Percentiles rank a stretch among this genome's conserved stretches.
These are phyloP conservation scores for Phialocephala subalpina DNA, from an alignment of 2,329 filamentous ascomycete genomes.

Conservation along the genomic window DNA sequence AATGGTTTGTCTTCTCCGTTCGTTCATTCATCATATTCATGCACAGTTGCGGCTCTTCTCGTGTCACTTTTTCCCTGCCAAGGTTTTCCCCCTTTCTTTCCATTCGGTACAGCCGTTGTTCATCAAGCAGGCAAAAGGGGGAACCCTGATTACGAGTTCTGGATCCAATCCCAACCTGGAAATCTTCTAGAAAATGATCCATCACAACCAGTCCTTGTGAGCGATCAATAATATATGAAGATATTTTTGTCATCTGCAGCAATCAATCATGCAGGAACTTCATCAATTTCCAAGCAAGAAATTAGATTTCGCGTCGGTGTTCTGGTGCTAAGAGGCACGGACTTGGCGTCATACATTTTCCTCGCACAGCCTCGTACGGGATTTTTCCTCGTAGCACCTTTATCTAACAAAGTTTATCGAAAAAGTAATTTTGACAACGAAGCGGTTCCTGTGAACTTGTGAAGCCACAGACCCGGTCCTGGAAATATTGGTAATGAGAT, in stretches of 20 bases:
- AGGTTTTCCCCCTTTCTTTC: neutral
- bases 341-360: neutral
- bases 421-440: neutral
- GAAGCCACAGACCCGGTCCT: neutral
- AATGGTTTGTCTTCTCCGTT: neutral
- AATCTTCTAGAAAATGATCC: conserved; percentile 2
- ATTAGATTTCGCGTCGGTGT: neutral
- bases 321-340: neutral
- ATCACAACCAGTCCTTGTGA: neutral
- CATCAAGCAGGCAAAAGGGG: conserved; percentile 6
- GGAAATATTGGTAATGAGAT: neutral
- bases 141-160: neutral
- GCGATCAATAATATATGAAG: conserved; percentile 1
- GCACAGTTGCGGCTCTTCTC: conserved; percentile 23
- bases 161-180: neutral
- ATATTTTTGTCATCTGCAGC: neutral
- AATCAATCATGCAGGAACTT: neutral
- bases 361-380: too few relatives aligned
- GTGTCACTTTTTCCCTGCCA: conserved; percentile 13
- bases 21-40: conserved; percentile 11
- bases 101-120: neutral
- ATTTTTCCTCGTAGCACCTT: too few relatives aligned
- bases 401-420: neutral
- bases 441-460: too few relatives aligned
- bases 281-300: neutral